Conservation (phyloP, 1,284 basidiomycete species). For the Vanrija pseudolonga region DNA sequence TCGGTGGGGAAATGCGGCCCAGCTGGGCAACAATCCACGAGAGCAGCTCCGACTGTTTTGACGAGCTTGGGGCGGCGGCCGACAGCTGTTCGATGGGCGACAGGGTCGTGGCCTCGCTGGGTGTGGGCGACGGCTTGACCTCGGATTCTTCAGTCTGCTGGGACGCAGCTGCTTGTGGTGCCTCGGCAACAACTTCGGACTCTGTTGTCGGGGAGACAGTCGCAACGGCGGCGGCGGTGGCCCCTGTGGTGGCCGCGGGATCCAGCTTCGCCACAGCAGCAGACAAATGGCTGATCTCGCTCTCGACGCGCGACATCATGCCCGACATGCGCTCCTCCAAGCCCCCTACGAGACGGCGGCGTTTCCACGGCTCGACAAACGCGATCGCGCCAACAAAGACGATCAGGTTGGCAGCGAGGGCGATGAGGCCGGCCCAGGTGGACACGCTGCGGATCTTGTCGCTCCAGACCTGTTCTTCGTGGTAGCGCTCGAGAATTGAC, state of each 20-base stretch:
- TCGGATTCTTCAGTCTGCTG: neutral
- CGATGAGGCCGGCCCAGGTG: slow-evolving; percentile 81
- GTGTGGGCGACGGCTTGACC: neutral
- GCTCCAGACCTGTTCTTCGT: slow-evolving; percentile 96
- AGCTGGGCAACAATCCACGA: slow-evolving; percentile 16
- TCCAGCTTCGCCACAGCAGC: slow-evolving; percentile 24
- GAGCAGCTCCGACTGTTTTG: neutral
- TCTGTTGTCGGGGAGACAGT: neutral
- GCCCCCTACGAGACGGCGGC: slow-evolving; percentile 72
- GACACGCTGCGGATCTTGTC: slow-evolving; percentile 92
- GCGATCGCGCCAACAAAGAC: slow-evolving; percentile 84
- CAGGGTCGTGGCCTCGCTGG: neutral
- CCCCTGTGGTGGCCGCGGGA: slow-evolving; percentile 6
- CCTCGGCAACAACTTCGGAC: neutral
- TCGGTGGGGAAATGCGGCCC: slow-evolving; percentile 20
- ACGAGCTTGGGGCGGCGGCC: neutral
- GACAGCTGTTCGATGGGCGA: slow-evolving; percentile 9
- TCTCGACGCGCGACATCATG: slow-evolving; percentile 55
- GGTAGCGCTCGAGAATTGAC: slow-evolving; percentile 77
- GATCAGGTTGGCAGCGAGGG: slow-evolving; percentile 75
- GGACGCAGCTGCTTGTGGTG: neutral
- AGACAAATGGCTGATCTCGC: slow-evolving; percentile 60
- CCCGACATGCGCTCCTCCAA: slow-evolving; percentile 80
- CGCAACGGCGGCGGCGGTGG: neutral
- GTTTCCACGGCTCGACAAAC: slow-evolving; percentile 91